Conservation (phyloP, 208 protist species). For the Trichomonas tenax region DNA sequence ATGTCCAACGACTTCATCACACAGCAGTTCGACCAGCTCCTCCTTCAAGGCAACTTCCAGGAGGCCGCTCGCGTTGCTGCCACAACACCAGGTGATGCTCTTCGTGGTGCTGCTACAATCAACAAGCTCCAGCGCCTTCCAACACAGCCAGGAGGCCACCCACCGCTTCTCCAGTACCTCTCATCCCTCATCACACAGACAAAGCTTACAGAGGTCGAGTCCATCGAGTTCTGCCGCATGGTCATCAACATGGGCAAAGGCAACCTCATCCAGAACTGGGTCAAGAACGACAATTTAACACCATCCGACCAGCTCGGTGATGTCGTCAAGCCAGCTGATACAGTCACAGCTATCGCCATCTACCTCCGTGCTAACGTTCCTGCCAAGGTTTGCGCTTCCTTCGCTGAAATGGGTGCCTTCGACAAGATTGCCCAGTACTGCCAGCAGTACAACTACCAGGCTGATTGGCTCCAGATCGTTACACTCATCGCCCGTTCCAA, state of each 20-base stretch:
- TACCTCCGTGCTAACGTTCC: slow-evolving; percentile 74
- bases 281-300: slow-evolving; percentile 93
- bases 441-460: slow-evolving; percentile 29
- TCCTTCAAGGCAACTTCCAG: slow-evolving; percentile 66
- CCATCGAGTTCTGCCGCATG: slow-evolving; percentile 82
- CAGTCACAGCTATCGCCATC: slow-evolving; percentile 86
- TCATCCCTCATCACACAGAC: not conserved
- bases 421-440: slow-evolving; percentile 23
- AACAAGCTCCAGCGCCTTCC: slow-evolving; percentile 61
- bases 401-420: slow-evolving; percentile 27
- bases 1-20: slow-evolving; percentile 1
- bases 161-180: slow-evolving; percentile 33
- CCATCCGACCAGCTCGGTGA: slow-evolving; percentile 92
- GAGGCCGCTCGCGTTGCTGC: slow-evolving; percentile 81
- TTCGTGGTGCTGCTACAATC: slow-evolving; percentile 88
- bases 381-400: slow-evolving; percentile 60
- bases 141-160: slow-evolving; percentile 43
- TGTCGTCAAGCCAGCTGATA: slow-evolving; percentile 61
- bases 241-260: slow-evolving; percentile 63
- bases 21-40: slow-evolving; percentile 74
- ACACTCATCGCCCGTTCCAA: slow-evolving; percentile 60
- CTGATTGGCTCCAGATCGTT: slow-evolving; percentile 16
- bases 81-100: slow-evolving; percentile 62
- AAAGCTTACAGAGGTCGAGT: slow-evolving; percentile 74
- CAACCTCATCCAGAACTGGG: slow-evolving; percentile 80